These are phyloP conservation scores for Trypanosoma platydactyli DNA, from an alignment of 208 protist species.

Conservation along the genomic window DNA sequence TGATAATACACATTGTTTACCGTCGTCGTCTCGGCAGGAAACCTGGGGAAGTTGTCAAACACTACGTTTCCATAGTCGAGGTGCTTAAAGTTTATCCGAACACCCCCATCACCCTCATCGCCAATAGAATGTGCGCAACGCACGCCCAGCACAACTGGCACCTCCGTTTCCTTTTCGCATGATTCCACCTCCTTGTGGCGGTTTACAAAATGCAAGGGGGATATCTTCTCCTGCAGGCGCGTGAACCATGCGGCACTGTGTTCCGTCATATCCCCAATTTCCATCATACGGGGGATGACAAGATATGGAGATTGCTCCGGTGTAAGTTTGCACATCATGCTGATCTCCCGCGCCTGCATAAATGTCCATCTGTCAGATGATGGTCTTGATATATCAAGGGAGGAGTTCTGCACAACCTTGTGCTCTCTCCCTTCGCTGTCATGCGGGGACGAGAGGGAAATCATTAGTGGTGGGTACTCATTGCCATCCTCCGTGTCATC, in stretches of 20 bases:
- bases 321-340: slow-evolving; percentile 55
- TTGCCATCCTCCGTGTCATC: slow-evolving; percentile 13
- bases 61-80: slow-evolving; percentile 57
- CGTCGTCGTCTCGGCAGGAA: slow-evolving; percentile 46
- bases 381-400: slow-evolving; percentile 44
- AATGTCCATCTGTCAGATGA: slow-evolving; percentile 74
- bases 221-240: slow-evolving; percentile 37
- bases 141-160: slow-evolving; percentile 66
- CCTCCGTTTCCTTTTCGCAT: slow-evolving; percentile 33
- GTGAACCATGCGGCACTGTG: slow-evolving; percentile 33
- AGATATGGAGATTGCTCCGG: slow-evolving; percentile 67
- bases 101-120: slow-evolving; percentile 9
- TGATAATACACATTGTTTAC: slow-evolving; percentile 60
- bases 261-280: slow-evolving; percentile 43
- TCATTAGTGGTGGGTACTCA: slow-evolving; percentile 84
- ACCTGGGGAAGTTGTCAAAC: slow-evolving; percentile 89
- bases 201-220: slow-evolving; percentile 62
- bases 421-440: slow-evolving; percentile 30
- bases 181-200: slow-evolving; percentile 18
- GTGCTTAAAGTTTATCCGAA: slow-evolving; percentile 32
- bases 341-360: slow-evolving; percentile 77
- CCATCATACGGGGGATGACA: slow-evolving; percentile 73
- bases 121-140: slow-evolving; percentile 21
- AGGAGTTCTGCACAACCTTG: slow-evolving; percentile 63
- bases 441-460: slow-evolving; percentile 54